A percentile compares a stretch with the other conserved stretches of the same genome.
These are phyloP conservation scores for Aspergillus ustus DNA, from an alignment of 2,329 filamentous ascomycete species.

Conservation along the genomic window DNA sequence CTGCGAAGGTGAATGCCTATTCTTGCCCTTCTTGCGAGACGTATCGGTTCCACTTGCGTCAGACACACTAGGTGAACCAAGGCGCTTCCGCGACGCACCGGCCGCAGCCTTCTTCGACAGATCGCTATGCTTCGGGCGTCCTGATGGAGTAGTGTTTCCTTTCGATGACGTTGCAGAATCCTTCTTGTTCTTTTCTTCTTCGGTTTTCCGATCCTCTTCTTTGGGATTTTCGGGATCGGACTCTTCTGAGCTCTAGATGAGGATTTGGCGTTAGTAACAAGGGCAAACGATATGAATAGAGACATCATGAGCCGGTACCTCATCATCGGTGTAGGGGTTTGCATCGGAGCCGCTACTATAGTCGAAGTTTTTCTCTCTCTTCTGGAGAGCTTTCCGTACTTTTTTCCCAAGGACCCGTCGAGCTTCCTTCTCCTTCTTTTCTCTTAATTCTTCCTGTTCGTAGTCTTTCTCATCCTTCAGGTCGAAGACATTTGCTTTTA, in stretches of 20 bases:
- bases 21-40: conserved; percentile 76
- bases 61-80: conserved; percentile 83
- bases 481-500: conserved; percentile 87
- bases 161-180: conserved; percentile 67
- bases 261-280: conserved; percentile 29
- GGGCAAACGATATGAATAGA: not conserved
- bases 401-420: conserved; percentile 74
- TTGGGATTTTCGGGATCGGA: conserved; percentile 68
- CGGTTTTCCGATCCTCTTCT: conserved; percentile 63
- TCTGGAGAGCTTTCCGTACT: conserved; percentile 79
- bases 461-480: conserved; percentile 71
- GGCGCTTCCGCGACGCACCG: conserved; percentile 72
- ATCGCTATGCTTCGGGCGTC: conserved; percentile 59
- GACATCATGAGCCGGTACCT: conserved; percentile 43
- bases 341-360: conserved; percentile 74
- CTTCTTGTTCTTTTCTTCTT: conserved; percentile 58
- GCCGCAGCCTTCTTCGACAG: conserved; percentile 56
- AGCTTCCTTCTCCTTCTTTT: conserved; percentile 67
- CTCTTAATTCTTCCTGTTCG: conserved; percentile 70
- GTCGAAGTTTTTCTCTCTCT: conserved; percentile 82
- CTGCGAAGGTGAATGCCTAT: conserved; percentile 59
- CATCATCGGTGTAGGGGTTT: conserved; percentile 60
- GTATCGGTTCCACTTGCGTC: conserved; percentile 94
- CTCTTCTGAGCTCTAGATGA: conserved; percentile 60
- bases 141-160: conserved; percentile 70